Evolutionary conservation across 2,329 filamentous ascomycete genomes (phyloP).

Genomic region (Akanthomyces uredinophilus): DNA sequence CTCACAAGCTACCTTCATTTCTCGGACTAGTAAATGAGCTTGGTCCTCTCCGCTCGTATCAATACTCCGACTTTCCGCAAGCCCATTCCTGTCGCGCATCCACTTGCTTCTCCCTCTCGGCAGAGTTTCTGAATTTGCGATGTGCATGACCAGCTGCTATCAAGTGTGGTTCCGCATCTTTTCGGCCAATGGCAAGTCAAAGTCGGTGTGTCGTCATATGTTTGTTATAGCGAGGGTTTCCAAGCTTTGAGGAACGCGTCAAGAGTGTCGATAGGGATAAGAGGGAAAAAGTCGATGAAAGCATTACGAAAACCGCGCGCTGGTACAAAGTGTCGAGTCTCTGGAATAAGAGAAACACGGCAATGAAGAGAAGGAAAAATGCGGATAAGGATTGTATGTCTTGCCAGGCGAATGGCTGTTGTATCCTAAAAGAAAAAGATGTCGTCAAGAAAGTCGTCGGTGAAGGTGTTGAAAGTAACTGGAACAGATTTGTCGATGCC

Average conservation of each 20-base stretch:
- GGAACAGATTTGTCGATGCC: background rate
- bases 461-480: slow-evolving; percentile 11
- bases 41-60: background rate
- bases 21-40: background rate
- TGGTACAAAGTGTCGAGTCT: background rate
- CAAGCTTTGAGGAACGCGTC: background rate
- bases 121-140: background rate
- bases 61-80: background rate
- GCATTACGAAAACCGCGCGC: background rate
- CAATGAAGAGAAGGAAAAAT: slow-evolving; percentile 8
- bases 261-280: background rate
- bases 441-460: slow-evolving; percentile 14
- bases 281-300: background rate
- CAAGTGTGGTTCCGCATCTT: background rate
- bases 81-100: background rate
- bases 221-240: background rate
- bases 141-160: background rate
- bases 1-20: background rate
- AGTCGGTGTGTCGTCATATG: background rate
- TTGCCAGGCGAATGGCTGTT: slow-evolving; percentile 10
- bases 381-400: slow-evolving; percentile 12
- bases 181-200: background rate
- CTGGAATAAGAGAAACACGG: background rate
- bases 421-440: slow-evolving; percentile 16
- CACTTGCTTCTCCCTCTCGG: background rate